Evolutionary conservation across 768 basidiomycete genomes (phyloP).

Genomic region (Tulasnella sp.): DNA sequence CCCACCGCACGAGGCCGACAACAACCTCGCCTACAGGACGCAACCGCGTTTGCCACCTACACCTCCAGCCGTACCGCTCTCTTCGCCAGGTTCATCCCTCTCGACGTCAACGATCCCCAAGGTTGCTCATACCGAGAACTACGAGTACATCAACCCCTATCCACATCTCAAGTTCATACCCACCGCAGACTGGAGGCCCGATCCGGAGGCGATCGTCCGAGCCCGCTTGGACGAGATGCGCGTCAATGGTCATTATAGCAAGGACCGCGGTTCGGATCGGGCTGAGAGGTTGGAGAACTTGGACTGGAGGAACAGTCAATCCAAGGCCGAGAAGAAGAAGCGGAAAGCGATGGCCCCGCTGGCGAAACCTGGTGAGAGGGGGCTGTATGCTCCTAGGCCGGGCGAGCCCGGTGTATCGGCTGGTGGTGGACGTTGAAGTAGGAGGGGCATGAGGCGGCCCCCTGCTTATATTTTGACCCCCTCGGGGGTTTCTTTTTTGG

Average conservation of each 20-base stretch:
- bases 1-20: background rate
- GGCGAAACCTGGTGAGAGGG: background rate
- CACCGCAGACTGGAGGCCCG: slow-evolving; percentile 6
- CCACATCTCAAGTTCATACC: slow-evolving; percentile 11
- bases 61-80: background rate
- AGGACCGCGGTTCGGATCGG: background rate
- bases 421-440: background rate
- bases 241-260: background rate
- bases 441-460: background rate
- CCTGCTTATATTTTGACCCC: background rate
- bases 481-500: background rate
- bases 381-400: background rate
- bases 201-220: slow-evolving; percentile 16
- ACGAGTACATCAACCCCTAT: background rate
- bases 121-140: background rate
- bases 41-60: background rate
- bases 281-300: background rate
- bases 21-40: background rate
- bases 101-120: background rate
- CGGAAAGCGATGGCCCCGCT: background rate
- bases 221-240: slow-evolving; percentile 16
- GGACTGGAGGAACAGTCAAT: background rate
- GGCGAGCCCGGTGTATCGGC: background rate
- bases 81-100: background rate
- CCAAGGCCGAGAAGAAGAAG: background rate